Evolutionary conservation across 352 stramenopile species (phyloP).

Genomic region (Globisporangium uncinulatum): DNA sequence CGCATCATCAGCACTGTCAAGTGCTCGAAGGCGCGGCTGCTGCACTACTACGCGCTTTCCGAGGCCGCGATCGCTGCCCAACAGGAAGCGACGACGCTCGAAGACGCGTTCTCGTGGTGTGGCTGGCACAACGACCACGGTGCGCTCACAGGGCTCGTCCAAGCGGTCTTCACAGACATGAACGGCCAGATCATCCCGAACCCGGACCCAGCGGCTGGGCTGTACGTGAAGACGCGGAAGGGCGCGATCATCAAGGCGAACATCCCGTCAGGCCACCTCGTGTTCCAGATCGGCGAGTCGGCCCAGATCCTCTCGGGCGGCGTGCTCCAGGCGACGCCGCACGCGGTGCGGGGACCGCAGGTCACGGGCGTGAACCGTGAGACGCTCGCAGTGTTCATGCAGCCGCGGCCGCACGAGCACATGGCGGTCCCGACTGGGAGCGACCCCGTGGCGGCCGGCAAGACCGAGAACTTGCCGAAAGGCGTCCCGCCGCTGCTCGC

Average conservation of each 20-base stretch:
- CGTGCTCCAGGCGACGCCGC: slow-evolving; percentile 87
- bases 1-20: slow-evolving; percentile 85
- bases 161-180: slow-evolving; percentile 87
- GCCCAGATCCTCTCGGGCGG: slow-evolving; percentile 94
- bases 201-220: slow-evolving; percentile 76
- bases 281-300: slow-evolving; percentile 95
- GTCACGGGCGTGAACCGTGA: slow-evolving; percentile 82
- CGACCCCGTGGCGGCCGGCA: slow-evolving; percentile 36
- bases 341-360: slow-evolving; percentile 84
- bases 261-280: slow-evolving; percentile 82
- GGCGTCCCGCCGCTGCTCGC: slow-evolving; percentile 79
- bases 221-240: slow-evolving; percentile 93
- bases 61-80: slow-evolving; percentile 53
- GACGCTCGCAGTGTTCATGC: slow-evolving; percentile 97
- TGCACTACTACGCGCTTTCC: slow-evolving; percentile 95
- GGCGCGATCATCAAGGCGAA: slow-evolving; percentile 87
- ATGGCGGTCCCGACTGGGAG: slow-evolving; percentile 63
- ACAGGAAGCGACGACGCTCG: slow-evolving; percentile 32
- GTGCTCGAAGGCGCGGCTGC: slow-evolving; percentile 88
- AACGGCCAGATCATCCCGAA: slow-evolving; percentile 56
- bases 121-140: slow-evolving; percentile 97
- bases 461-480: slow-evolving; percentile 71
- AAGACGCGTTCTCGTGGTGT: slow-evolving; percentile 93
- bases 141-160: slow-evolving; percentile 92
- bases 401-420: slow-evolving; percentile 83